Evolutionary conservation across 768 basidiomycete genomes (phyloP), one percentile per base, ranked within the genome.

Genomic region (Lentinula aciculospora): DNA sequence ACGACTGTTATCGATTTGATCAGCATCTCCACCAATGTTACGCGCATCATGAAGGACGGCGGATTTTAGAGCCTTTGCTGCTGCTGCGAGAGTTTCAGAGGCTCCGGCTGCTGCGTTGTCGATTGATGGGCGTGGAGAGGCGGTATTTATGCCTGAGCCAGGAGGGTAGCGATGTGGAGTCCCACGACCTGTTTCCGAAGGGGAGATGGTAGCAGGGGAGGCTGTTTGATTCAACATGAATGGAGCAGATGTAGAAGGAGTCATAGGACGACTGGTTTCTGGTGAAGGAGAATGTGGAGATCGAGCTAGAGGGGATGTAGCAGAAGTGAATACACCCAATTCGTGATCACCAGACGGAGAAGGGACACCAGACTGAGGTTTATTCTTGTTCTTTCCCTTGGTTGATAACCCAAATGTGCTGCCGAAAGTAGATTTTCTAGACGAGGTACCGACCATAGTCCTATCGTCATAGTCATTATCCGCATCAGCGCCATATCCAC

Each of bases 41-140:
- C 88, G 79, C 28, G 89, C 89, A 69, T 91, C 89, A 63, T 90
- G 88, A 40, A 90, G 68, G 6, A 89, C 76, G 1, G 85, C 85
- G n/a, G 78, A 78, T 70, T 84, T 88, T 39, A 90, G 60, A 9
- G 75, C 82, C 66, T 81, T 86, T 1, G 84, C 88, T 9, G 86
- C 87, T 34, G 78, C 74, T 19, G 78, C 69, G 17, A 83, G 66
- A 1, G 78, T 78, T 9, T 74, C 72, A 12, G 32, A 34, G 13
- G 32, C 32, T 13, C 76, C 77, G 31, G 65, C 63, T 25, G n/a
- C 51, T 36, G n/a, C 12, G n/a, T n/a, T 32, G 32, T 53, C 51
- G 15, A 39, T 21, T 3, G 51, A 53, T 12, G 51, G 51, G 15
- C 51, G 32, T 2, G 51, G 49, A n/a, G 51, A 53, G 32, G 32